Conservation (phyloP, 1,284 basidiomycete species). For the Ceraceosorus guamensis region DNA sequence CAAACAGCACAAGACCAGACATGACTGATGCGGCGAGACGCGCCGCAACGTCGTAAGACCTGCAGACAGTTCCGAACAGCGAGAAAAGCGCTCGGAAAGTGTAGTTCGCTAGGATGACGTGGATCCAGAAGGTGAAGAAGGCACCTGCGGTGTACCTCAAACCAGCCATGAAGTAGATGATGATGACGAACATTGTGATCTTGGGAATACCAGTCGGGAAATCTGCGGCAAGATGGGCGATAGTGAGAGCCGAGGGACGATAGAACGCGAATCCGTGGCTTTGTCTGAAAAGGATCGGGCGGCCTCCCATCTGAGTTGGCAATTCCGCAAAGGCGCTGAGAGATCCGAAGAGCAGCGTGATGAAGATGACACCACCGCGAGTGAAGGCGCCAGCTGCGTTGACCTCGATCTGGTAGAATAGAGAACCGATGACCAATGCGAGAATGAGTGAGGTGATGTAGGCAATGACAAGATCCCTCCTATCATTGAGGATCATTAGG, state of each 20-base stretch:
- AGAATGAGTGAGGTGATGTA: constrained; percentile 52
- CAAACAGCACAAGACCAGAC: constrained; percentile 26
- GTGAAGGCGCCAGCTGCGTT: constrained; percentile 33
- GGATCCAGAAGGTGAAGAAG: constrained; percentile 57
- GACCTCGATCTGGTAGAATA: constrained; percentile 55
- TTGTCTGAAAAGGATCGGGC: constrained; percentile 31
- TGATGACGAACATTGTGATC: constrained; percentile 48
- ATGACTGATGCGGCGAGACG: constrained; percentile 36
- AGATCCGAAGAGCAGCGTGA: constrained; percentile 50
- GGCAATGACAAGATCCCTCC: constrained; percentile 62
- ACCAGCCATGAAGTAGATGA: constrained; percentile 47
- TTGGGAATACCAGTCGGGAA: constrained; percentile 50
- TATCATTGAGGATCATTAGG: constrained; percentile 70
- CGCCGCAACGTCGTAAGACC: constrained; percentile 30
- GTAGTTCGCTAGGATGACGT: constrained; percentile 30
- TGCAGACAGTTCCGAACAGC: constrained; percentile 29
- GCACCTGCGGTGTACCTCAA: constrained; percentile 19
- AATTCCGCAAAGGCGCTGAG: constrained; percentile 49
- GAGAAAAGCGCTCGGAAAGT: constrained; percentile 32
- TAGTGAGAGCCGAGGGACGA: constrained; percentile 34
- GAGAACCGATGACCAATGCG: constrained; percentile 71
- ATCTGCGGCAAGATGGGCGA: constrained; percentile 46
- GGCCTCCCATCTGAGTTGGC: constrained; percentile 30
- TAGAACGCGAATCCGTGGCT: constrained; percentile 41
- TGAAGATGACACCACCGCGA: constrained; percentile 50